phyloP scores from a whole-genome alignment of 2,329 filamentous ascomycete genomes.

The Monosporascus sp. region DNA sequence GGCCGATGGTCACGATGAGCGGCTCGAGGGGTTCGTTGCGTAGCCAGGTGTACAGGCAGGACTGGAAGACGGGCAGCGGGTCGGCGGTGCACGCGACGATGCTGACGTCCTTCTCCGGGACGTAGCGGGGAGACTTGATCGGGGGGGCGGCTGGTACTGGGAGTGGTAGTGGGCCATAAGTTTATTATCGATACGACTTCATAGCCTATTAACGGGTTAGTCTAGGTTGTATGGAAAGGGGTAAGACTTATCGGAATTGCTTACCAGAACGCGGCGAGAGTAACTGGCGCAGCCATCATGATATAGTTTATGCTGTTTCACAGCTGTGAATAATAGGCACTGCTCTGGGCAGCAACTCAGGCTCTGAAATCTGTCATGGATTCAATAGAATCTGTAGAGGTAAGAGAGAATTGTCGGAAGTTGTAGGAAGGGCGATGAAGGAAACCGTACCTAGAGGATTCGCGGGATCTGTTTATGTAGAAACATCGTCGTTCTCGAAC shows the following conservation, averaged over 20 bases:
- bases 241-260: not conserved
- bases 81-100: slow-evolving; percentile 25
- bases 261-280: not conserved
- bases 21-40: slow-evolving; percentile 42
- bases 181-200: not conserved
- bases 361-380: no score
- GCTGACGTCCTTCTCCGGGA: slow-evolving; percentile 22
- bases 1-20: slow-evolving; percentile 1
- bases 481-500: no score
- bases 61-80: slow-evolving; percentile 35
- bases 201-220: not conserved
- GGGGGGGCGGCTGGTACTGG: not conserved
- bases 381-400: no score
- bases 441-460: no score
- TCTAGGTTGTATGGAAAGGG: not conserved
- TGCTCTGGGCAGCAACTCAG: no score
- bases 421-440: no score
- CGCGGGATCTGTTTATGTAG: no score
- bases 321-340: no score
- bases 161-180: not conserved
- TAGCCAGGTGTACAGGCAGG: slow-evolving; percentile 40
- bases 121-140: not conserved
- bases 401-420: no score
- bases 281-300: not conserved
- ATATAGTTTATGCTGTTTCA: not conserved